phyloP scores from a whole-genome alignment of 306 rosid species.

The Cicer yamashitae region DNA sequence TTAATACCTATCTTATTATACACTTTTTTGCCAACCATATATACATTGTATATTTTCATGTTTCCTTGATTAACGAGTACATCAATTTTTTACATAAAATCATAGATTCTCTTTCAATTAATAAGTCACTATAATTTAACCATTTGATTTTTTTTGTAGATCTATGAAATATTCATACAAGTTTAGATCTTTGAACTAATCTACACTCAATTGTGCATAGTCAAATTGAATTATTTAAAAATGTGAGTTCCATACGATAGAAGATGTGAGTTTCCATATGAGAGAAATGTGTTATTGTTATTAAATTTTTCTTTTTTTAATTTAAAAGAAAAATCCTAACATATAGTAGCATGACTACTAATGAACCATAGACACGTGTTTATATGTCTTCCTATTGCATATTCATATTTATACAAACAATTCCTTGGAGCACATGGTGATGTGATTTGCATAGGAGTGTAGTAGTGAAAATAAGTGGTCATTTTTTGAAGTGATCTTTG shows the following conservation, averaged over 20 bases:
- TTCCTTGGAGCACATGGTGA: conserved; percentile 22
- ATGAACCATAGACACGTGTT: conserved; percentile 32
- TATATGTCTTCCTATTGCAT: conserved; percentile 8
- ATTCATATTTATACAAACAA: conserved; percentile 17
- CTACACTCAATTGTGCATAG: no score
- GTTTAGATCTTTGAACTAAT: no score
- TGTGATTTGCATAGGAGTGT: conserved; percentile 23
- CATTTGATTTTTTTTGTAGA: no score
- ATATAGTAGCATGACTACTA: background rate
- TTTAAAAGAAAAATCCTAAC: background rate
- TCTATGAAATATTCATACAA: no score
- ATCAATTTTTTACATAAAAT: conserved; percentile 31
- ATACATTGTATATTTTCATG: conserved; percentile 39
- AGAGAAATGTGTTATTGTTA: no score
- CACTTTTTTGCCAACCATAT: conserved; percentile 37
- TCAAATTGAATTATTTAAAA: no score
- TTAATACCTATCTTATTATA: conserved; percentile 32
- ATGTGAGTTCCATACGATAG: no score
- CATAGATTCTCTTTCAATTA: background rate
- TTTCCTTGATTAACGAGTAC: conserved; percentile 43
- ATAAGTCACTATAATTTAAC: no score
- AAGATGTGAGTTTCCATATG: no score
- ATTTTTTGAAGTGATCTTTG: conserved; percentile 31
- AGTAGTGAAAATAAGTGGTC: conserved; percentile 43
- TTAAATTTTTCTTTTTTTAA: no score